Percentiles rank a stretch among this genome's conserved stretches.
Conservation (phyloP, 768 basidiomycete genomes). For the Ramaria sp. region DNA sequence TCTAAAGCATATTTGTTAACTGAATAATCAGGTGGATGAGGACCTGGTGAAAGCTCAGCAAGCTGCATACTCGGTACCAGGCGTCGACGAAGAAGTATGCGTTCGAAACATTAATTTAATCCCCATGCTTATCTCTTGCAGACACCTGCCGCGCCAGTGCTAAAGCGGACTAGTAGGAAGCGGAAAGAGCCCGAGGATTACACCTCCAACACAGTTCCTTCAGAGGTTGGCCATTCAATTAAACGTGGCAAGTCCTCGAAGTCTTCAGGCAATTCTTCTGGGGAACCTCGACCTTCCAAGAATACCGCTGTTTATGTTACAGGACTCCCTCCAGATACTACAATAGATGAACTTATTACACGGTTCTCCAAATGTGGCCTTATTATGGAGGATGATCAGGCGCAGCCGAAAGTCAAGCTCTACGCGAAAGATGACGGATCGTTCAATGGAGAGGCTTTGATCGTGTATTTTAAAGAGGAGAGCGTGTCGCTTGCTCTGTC, state of each 20-base stretch:
- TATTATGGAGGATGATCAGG: conserved; percentile 86
- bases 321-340: conserved; percentile 67
- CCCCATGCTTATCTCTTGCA: conserved; percentile 24
- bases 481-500: conserved; percentile 79
- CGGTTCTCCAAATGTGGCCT: conserved; percentile 91
- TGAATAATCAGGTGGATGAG: conserved; percentile 61
- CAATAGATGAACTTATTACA: conserved; percentile 61
- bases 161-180: conserved; percentile 63
- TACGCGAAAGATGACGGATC: conserved; percentile 80
- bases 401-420: conserved; percentile 89
- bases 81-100: conserved; percentile 89
- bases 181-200: conserved; percentile 66
- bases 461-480: conserved; percentile 96
- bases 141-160: conserved; percentile 81
- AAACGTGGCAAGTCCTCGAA: conserved; percentile 60
- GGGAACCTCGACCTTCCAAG: conserved; percentile 49
- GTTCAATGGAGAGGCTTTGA: conserved; percentile 90
- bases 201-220: conserved; percentile 40
- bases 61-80: conserved; percentile 85
- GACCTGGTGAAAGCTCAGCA: conserved; percentile 83
- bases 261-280: conserved; percentile 21
- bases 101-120: conserved; percentile 9
- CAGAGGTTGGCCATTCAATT: conserved; percentile 40
- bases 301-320: conserved; percentile 92
- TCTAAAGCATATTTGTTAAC: not conserved